Conservation (phyloP, 176 grass and related monocot genomes). For the Raddia distichophylla region DNA sequence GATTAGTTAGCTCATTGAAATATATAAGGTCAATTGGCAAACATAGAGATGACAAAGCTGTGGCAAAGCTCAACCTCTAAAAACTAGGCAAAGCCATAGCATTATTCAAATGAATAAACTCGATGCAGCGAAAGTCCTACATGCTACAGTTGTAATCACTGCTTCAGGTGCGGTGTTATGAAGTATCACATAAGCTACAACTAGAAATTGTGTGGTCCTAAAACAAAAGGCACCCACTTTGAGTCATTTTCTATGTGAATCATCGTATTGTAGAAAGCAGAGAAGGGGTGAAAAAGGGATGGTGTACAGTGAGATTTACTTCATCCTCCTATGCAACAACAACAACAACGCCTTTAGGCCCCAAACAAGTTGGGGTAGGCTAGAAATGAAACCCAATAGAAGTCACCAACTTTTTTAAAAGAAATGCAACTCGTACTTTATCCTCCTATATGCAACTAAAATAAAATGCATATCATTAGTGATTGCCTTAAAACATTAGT, state of each 20-base stretch:
- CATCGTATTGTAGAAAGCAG: background rate
- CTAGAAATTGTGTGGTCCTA: background rate
- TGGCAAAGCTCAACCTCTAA: background rate
- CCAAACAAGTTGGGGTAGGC: too few relatives aligned
- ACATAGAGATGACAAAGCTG: background rate
- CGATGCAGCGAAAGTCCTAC: background rate
- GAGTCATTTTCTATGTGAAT: background rate
- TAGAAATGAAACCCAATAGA: too few relatives aligned
- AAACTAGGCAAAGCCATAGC: background rate
- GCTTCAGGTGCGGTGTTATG: background rate
- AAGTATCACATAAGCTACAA: slow-evolving; percentile 13
- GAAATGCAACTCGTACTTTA: background rate
- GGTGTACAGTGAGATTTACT: background rate
- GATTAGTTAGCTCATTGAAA: slow-evolving; percentile 20
- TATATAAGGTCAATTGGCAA: background rate
- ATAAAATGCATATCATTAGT: background rate
- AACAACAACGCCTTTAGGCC: too few relatives aligned
- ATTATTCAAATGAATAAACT: background rate
- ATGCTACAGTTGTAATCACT: background rate
- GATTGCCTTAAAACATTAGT: background rate
- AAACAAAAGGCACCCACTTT: slow-evolving; percentile 14
- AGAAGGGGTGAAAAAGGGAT: background rate
- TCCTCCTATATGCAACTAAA: slow-evolving; percentile 18
- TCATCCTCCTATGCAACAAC: background rate
- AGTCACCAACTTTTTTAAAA: too few relatives aligned